Percentiles rank a stretch among this genome's conserved stretches.
Conservation (phyloP, 441 rosid species). For the Populus hybrid region DNA sequence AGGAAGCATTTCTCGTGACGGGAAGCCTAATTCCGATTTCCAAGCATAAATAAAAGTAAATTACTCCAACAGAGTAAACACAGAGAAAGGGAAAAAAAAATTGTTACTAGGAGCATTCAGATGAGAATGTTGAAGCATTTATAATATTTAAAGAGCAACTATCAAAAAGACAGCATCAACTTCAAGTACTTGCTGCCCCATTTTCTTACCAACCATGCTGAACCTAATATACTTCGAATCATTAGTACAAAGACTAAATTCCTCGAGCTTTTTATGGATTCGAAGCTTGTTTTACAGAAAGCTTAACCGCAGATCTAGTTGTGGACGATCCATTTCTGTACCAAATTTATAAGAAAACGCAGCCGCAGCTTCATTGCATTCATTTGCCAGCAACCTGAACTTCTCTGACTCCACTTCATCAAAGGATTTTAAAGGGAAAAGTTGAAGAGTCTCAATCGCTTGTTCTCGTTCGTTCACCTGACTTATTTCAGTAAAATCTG, state of each 20-base stretch:
- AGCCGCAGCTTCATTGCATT: slow-evolving; percentile 38
- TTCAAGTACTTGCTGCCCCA: neutral
- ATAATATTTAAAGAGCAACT: slow-evolving; percentile 16
- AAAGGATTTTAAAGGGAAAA: slow-evolving; percentile 70
- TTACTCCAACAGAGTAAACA: no score
- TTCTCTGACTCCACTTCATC: slow-evolving; percentile 43
- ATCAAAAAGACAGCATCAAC: neutral
- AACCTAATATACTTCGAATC: slow-evolving; percentile 11
- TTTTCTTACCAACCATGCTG: slow-evolving; percentile 4
- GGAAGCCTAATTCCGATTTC: slow-evolving; percentile 37
- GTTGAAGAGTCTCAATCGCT: slow-evolving; percentile 77
- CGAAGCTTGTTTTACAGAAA: slow-evolving; percentile 40
- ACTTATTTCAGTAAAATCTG: slow-evolving; percentile 50
- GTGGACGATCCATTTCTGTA: slow-evolving; percentile 68
- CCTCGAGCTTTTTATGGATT: neutral
- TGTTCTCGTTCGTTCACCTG: slow-evolving; percentile 38
- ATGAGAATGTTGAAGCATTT: slow-evolving; percentile 44
- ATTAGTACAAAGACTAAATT: neutral
- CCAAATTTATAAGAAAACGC: slow-evolving; percentile 37
- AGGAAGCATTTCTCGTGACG: slow-evolving; percentile 40
- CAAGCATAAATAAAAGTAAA: slow-evolving; percentile 21
- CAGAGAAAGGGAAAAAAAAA: slow-evolving; percentile 26
- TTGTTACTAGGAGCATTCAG: slow-evolving; percentile 31
- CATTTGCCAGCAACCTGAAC: slow-evolving; percentile 41
- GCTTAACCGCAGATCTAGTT: slow-evolving; percentile 91